phyloP scores from a whole-genome alignment of 306 rosid species.

The Mimosa pudica region DNA sequence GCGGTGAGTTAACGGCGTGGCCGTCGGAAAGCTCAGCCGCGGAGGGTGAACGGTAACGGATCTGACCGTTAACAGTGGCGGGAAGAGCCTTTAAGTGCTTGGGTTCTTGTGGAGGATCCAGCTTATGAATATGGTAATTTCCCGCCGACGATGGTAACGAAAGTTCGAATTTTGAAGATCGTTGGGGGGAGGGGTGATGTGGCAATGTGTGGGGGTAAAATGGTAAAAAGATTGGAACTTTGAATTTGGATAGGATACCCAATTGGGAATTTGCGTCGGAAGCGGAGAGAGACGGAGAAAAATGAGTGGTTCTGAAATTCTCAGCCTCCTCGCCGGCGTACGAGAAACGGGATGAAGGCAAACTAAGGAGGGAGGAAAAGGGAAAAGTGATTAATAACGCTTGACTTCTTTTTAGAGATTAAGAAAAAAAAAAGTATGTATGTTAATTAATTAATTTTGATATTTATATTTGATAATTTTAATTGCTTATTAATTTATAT shows the following conservation, averaged over 20 bases:
- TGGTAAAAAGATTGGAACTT: conserved; percentile 40
- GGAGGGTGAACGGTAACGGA: conserved; percentile 96
- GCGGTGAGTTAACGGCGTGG: conserved; percentile 57
- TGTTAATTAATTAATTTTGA: too few relatives aligned
- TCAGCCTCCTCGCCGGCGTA: background rate
- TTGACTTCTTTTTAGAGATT: too few relatives aligned
- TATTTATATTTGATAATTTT: too few relatives aligned
- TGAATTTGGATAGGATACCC: conserved; percentile 29
- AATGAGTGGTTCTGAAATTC: background rate
- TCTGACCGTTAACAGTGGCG: conserved; percentile 80
- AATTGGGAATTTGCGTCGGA: conserved; percentile 11
- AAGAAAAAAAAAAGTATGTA: too few relatives aligned
- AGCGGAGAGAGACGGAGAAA: background rate
- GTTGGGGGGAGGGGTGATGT: background rate
- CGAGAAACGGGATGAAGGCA: background rate
- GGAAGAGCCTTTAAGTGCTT: conserved; percentile 76
- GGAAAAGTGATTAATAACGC: background rate
- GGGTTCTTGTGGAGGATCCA: conserved; percentile 86
- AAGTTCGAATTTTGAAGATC: conserved; percentile 21
- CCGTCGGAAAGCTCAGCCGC: conserved; percentile 81
- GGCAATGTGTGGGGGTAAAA: conserved; percentile 34
- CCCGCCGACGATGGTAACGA: background rate
- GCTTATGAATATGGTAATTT: conserved; percentile 49
- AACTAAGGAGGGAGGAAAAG: background rate
- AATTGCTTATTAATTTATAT: too few relatives aligned